Evolutionary conservation across 768 basidiomycete species (phyloP).

Genomic region (Polyporus arcularius): DNA sequence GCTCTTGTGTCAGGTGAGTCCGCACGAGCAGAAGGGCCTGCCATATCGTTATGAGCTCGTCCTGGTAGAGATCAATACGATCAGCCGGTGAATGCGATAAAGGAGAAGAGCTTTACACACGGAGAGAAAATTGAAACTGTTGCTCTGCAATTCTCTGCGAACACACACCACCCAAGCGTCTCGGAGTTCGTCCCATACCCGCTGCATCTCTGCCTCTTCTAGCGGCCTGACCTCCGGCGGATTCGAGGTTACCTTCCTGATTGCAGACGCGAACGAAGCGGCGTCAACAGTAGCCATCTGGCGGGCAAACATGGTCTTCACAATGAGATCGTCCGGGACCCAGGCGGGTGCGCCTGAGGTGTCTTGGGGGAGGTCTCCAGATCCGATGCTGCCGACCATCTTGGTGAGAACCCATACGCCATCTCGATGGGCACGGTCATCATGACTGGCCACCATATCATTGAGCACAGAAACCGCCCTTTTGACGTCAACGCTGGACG

Average conservation of each 20-base stretch:
- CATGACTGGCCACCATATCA: slow-evolving; percentile 37
- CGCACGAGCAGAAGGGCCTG: slow-evolving; percentile 56
- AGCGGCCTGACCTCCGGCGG: slow-evolving; percentile 34
- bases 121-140: neutral
- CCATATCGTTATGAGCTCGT: slow-evolving; percentile 49
- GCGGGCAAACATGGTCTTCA: slow-evolving; percentile 45
- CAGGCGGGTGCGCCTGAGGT: neutral
- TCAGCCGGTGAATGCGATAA: neutral
- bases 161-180: slow-evolving; percentile 28
- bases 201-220: slow-evolving; percentile 39
- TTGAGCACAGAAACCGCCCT: slow-evolving; percentile 40
- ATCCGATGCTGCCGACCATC: slow-evolving; percentile 37
- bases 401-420: slow-evolving; percentile 40
- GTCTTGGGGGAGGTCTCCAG: neutral
- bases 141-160: slow-evolving; percentile 14
- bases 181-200: slow-evolving; percentile 41
- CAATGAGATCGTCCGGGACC: slow-evolving; percentile 2
- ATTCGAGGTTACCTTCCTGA: slow-evolving; percentile 32
- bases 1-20: slow-evolving; percentile 43
- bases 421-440: slow-evolving; percentile 25
- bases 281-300: slow-evolving; percentile 34
- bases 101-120: neutral
- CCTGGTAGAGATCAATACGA: slow-evolving; percentile 29
- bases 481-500: slow-evolving; percentile 26
- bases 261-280: slow-evolving; percentile 27